phyloP scores from a whole-genome alignment of 768 basidiomycete species.

The Cystobasidium onofrii region DNA sequence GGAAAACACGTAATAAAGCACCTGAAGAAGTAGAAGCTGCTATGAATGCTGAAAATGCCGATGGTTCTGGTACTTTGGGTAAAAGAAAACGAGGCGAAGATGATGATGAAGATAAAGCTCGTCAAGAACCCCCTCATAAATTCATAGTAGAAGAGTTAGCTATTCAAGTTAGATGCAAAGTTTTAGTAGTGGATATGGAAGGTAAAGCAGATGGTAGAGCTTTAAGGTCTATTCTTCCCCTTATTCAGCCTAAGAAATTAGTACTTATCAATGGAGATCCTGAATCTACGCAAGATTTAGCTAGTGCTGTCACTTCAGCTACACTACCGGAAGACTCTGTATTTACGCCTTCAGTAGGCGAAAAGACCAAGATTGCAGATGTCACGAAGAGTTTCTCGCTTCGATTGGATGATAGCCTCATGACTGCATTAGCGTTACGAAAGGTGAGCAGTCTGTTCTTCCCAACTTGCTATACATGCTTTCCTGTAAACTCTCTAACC shows the following conservation, averaged over 20 bases:
- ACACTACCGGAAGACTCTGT: slow-evolving; percentile 89
- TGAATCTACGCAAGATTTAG: slow-evolving; percentile 61
- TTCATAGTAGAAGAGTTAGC: slow-evolving; percentile 67
- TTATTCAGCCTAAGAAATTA: slow-evolving; percentile 92
- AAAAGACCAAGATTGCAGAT: slow-evolving; percentile 82
- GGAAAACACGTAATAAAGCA: slow-evolving; percentile 79
- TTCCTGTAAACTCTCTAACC: not conserved
- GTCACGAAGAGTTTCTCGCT: slow-evolving; percentile 91
- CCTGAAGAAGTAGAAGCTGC: slow-evolving; percentile 29
- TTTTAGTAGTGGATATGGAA: slow-evolving; percentile 91
- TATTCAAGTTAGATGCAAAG: slow-evolving; percentile 71
- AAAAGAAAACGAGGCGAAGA: slow-evolving; percentile 63
- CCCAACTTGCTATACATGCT: not conserved
- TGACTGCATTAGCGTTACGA: slow-evolving; percentile 73
- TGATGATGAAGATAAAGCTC: slow-evolving; percentile 60
- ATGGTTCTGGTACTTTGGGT: slow-evolving; percentile 61
- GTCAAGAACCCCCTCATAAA: slow-evolving; percentile 80
- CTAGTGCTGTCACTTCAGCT: slow-evolving; percentile 71
- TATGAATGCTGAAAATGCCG: slow-evolving; percentile 53
- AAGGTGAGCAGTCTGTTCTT: slow-evolving; percentile 31
- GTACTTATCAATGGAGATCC: slow-evolving; percentile 75
- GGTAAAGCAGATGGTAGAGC: slow-evolving; percentile 94
- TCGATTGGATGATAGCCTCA: slow-evolving; percentile 78
- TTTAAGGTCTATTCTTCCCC: slow-evolving; percentile 89
- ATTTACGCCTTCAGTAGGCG: slow-evolving; percentile 65